Conservation (phyloP, 306 rosid species). For the Fagus sylvatica region DNA sequence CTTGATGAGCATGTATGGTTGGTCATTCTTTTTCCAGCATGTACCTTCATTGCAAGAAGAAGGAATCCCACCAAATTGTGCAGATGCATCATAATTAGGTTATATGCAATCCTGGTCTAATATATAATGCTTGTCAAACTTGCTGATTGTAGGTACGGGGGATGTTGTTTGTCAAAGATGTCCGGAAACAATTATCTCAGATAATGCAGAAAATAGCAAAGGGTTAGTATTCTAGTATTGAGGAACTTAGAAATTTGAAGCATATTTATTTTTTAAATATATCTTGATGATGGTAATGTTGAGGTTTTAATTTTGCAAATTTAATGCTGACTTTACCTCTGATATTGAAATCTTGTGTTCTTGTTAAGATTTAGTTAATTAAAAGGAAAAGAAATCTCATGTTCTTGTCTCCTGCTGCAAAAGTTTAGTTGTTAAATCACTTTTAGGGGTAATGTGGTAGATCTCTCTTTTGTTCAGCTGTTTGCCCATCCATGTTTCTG, state of each 20-base stretch:
- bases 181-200: constrained; percentile 81
- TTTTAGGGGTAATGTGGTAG: neutral
- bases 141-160: constrained; percentile 77
- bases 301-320: neutral
- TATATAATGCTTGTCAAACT: constrained; percentile 21
- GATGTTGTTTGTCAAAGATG: constrained; percentile 88
- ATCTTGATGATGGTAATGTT: neutral
- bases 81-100: constrained; percentile 6
- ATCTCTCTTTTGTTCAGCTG: neutral
- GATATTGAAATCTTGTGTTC: neutral
- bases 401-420: neutral
- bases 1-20: constrained; percentile 23
- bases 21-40: constrained; percentile 7
- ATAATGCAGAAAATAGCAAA: constrained; percentile 84
- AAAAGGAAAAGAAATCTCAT: neutral
- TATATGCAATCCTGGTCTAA: constrained; percentile 9
- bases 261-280: constrained; percentile 8
- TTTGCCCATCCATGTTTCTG: neutral
- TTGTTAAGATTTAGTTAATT: neutral
- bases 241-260: constrained; percentile 22
- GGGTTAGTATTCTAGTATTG: constrained; percentile 54
- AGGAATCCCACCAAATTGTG: constrained; percentile 3
- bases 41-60: constrained; percentile 16
- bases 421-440: neutral
- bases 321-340: neutral